Evolutionary conservation across 2,329 filamentous ascomycete genomes (phyloP).

Genomic region (Coleophoma eucalyptorum): DNA sequence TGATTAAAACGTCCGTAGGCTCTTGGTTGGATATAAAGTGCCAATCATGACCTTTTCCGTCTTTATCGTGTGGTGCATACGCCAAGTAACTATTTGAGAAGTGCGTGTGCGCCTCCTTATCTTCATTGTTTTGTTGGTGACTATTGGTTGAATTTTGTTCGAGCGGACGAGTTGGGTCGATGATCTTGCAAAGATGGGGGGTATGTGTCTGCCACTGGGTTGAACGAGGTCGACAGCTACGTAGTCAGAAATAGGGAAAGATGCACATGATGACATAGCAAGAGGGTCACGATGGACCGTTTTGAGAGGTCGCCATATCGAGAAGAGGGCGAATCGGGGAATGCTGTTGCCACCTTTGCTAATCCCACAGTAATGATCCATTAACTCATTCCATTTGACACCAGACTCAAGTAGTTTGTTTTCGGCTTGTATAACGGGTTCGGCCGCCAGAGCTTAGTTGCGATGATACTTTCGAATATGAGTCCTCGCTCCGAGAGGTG

Average conservation of each 20-base stretch:
- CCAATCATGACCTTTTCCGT: constrained; percentile 12
- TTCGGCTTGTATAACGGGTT: constrained; percentile 21
- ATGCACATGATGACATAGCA: constrained; percentile 10
- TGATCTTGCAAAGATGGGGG: not conserved
- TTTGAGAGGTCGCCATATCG: constrained; percentile 17
- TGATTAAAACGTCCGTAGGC: constrained; percentile 15
- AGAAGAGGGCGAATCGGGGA: constrained; percentile 16
- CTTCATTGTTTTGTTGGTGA: not conserved
- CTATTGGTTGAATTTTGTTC: not conserved
- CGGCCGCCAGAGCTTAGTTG: constrained; percentile 11
- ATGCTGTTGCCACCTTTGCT: constrained; percentile 3
- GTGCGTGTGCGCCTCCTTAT: constrained; percentile 3
- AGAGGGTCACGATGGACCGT: constrained; percentile 16
- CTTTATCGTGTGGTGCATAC: not conserved
- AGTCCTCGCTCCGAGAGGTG: constrained; percentile 20
- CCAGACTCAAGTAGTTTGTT: constrained; percentile 4
- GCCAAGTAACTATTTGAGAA: constrained; percentile 4
- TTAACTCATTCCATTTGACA: constrained; percentile 3
- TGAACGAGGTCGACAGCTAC: constrained; percentile 6
- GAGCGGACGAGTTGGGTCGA: not conserved
- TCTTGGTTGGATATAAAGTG: constrained; percentile 13
- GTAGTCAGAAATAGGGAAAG: constrained; percentile 9
- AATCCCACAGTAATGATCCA: not conserved
- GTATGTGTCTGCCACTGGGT: constrained; percentile 1
- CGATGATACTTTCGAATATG: constrained; percentile 24